These are phyloP conservation scores for Pythium brassicae DNA, from an alignment of 352 stramenopile genomes.

Conservation along the genomic window DNA sequence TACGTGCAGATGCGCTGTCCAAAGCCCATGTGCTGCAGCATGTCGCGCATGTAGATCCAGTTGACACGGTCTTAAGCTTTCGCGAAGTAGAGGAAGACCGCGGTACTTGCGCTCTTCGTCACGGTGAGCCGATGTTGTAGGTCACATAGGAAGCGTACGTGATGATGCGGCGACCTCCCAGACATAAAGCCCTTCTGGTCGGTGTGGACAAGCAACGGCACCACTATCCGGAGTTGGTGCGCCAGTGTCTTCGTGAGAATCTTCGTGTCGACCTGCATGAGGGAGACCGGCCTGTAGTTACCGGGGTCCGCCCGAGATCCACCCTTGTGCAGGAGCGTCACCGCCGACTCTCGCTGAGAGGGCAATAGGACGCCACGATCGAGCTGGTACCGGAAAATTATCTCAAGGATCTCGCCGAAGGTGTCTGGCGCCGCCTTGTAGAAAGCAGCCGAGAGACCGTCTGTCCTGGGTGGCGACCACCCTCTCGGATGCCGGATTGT, in stretches of 20 bases:
- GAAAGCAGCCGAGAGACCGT: constrained; percentile 20
- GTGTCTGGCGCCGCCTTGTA: constrained; percentile 16
- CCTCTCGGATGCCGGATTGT: constrained; percentile 6
- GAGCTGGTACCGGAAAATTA: constrained; percentile 20
- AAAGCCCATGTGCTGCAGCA: constrained; percentile 15
- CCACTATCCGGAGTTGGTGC: not conserved
- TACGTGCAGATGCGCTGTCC: constrained; percentile 10
- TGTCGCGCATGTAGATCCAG: constrained; percentile 13
- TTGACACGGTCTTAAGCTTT: constrained; percentile 25
- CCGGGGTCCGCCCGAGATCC: constrained; percentile 5
- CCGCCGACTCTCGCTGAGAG: constrained; percentile 12
- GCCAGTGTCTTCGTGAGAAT: constrained; percentile 15
- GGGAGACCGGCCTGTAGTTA: constrained; percentile 22
- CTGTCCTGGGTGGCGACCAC: not conserved
- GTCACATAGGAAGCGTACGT: constrained; percentile 13
- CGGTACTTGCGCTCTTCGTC: constrained; percentile 6
- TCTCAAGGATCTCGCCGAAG: constrained; percentile 17
- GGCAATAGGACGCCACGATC: constrained; percentile 13
- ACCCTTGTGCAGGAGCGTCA: constrained; percentile 20
- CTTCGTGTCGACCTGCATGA: constrained; percentile 25
- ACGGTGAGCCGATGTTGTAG: constrained; percentile 13
- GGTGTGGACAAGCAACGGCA: too few species aligned
- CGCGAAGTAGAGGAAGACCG: constrained; percentile 20
- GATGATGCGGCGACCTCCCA: not conserved
- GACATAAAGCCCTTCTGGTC: too few species aligned